A percentile compares a stretch with the other conserved stretches of the same genome.
Conservation (phyloP, 108 stramenopile species). For the Seminavis robusta region DNA sequence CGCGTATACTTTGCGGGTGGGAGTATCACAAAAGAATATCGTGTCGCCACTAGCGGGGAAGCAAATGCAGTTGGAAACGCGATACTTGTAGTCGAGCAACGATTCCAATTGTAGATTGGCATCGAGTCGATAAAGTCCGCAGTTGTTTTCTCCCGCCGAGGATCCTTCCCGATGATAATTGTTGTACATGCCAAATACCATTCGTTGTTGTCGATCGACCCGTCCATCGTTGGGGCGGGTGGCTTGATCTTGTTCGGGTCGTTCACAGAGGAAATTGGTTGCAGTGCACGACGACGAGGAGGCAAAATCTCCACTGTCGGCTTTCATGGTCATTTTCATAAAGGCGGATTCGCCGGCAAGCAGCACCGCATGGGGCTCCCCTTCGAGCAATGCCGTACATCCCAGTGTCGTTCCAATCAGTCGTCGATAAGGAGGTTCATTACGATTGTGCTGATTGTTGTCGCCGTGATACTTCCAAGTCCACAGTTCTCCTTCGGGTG, state of each 20-base stretch:
- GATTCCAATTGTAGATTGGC: conserved; percentile 22
- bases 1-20: conserved; percentile 59
- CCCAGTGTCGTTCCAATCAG: conserved; percentile 54
- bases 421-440: conserved; percentile 46
- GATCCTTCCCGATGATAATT: conserved; percentile 64
- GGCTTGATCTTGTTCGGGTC: conserved; percentile 37
- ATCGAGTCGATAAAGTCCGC: conserved; percentile 48
- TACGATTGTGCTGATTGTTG: too few relatives aligned
- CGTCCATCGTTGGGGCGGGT: conserved; percentile 77
- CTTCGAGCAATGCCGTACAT: conserved; percentile 39
- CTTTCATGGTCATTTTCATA: conserved; percentile 28
- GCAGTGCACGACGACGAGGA: conserved; percentile 19
- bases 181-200: conserved; percentile 75
- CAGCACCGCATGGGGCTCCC: conserved; percentile 13
- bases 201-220: conserved; percentile 58
- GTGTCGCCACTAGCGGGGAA: conserved; percentile 50
- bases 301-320: conserved; percentile 25
- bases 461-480: too few relatives aligned
- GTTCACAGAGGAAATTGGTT: too few relatives aligned
- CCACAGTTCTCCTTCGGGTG: conserved; percentile 73
- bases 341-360: conserved; percentile 44
- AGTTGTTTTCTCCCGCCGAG: conserved; percentile 50
- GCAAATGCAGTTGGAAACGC: conserved; percentile 69
- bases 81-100: conserved; percentile 45
- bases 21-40: conserved; percentile 65